Conservation (phyloP, 2,329 filamentous ascomycete species). For the Pseudodiploospora longispora region DNA sequence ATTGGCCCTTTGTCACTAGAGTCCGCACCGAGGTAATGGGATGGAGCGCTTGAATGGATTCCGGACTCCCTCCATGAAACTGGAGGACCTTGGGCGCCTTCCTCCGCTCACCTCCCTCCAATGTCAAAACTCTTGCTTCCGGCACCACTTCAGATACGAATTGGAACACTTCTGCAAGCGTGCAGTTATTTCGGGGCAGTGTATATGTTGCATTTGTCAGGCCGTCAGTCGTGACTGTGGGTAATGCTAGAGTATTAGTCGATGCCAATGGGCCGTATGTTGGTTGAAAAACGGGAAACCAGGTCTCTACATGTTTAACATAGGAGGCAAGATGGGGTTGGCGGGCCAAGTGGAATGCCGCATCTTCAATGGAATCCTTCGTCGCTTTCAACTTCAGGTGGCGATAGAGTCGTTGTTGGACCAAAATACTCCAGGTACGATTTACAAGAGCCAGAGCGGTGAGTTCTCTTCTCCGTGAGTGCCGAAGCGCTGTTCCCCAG, state of each 20-base stretch:
- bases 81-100: slow-evolving; percentile 59
- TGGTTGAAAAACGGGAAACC: slow-evolving; percentile 67
- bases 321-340: slow-evolving; percentile 53
- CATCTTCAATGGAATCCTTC: slow-evolving; percentile 50
- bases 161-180: slow-evolving; percentile 60
- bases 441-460: slow-evolving; percentile 58
- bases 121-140: slow-evolving; percentile 56
- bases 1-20: slow-evolving; percentile 65
- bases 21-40: slow-evolving; percentile 51
- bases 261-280: slow-evolving; percentile 36
- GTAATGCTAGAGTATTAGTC: slow-evolving; percentile 37
- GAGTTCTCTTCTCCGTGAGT: slow-evolving; percentile 58
- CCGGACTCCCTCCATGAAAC: slow-evolving; percentile 18
- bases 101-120: slow-evolving; percentile 70
- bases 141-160: slow-evolving; percentile 54
- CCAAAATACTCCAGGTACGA: slow-evolving; percentile 54
- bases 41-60: slow-evolving; percentile 28
- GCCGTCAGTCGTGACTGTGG: slow-evolving; percentile 46
- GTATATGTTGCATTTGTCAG: slow-evolving; percentile 51
- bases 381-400: slow-evolving; percentile 71
- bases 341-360: slow-evolving; percentile 50
- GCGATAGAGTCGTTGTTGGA: slow-evolving; percentile 65
- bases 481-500: slow-evolving; percentile 58
- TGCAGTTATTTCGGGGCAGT: slow-evolving; percentile 57
- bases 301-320: slow-evolving; percentile 67